Percentiles rank a stretch among this genome's conserved stretches.
Conservation (phyloP, 2,329 filamentous ascomycete genomes). For the Waltergamsia citrina region DNA sequence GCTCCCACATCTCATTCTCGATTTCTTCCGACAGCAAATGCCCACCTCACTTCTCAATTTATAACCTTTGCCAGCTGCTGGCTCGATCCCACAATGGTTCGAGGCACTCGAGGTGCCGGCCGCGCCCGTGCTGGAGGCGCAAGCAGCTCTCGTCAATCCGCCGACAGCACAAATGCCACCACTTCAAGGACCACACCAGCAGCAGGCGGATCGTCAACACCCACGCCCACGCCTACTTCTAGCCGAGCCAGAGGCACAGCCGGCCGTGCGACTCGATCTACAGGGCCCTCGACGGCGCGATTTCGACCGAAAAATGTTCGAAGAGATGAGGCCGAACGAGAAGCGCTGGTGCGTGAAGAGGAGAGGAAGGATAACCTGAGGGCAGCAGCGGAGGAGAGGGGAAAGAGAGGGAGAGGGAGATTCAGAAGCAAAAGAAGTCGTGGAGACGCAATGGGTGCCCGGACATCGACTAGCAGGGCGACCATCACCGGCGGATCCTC, state of each 20-base stretch:
- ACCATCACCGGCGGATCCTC: slow-evolving; percentile 22
- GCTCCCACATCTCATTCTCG: neutral
- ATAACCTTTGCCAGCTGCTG: too few relatives aligned
- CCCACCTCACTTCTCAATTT: neutral
- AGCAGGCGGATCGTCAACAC: neutral
- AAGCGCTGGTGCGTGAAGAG: slow-evolving; percentile 33
- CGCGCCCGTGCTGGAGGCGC: slow-evolving; percentile 3
- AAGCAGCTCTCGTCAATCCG: neutral
- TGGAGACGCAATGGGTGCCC: slow-evolving; percentile 32
- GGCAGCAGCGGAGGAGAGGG: slow-evolving; percentile 27
- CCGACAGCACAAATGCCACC: neutral
- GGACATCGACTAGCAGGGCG: slow-evolving; percentile 26
- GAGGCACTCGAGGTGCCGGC: slow-evolving; percentile 1
- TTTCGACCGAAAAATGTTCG: slow-evolving; percentile 39
- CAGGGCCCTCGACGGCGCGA: slow-evolving; percentile 25
- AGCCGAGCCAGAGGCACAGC: slow-evolving; percentile 3
- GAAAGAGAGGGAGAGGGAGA: slow-evolving; percentile 25
- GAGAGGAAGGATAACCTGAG: slow-evolving; percentile 30
- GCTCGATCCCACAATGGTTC: slow-evolving; percentile 1
- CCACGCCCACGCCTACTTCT: slow-evolving; percentile 4
- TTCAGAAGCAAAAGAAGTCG: slow-evolving; percentile 32
- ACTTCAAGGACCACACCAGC: slow-evolving; percentile 3
- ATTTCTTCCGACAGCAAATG: neutral
- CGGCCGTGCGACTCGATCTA: slow-evolving; percentile 14
- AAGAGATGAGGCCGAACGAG: slow-evolving; percentile 39